These are phyloP conservation scores for Colletotrichum sp. DNA, from an alignment of 2,329 filamentous ascomycete species.

Conservation along the genomic window DNA sequence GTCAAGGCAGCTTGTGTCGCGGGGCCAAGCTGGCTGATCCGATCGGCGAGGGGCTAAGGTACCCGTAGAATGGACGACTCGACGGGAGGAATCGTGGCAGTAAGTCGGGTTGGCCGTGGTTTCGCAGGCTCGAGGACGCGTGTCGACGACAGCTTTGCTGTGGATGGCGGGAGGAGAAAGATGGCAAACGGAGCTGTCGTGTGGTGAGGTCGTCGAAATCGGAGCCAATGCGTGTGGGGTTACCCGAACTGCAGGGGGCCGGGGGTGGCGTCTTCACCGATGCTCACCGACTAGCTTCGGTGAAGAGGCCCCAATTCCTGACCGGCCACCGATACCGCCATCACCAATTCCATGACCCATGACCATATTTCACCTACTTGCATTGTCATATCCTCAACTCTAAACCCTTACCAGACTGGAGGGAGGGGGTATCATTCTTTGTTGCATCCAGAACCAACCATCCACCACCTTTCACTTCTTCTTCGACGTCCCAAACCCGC, in stretches of 20 bases:
- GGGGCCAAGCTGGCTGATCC: background rate
- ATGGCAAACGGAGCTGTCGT: background rate
- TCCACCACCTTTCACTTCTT: slow-evolving; percentile 38
- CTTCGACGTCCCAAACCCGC: slow-evolving; percentile 66
- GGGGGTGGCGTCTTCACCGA: background rate
- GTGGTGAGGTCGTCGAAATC: slow-evolving; percentile 6
- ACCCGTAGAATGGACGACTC: background rate
- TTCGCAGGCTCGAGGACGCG: background rate
- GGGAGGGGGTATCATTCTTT: slow-evolving; percentile 34
- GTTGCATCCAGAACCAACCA: slow-evolving; percentile 9
- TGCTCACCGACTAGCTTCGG: background rate
- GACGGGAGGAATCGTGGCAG: fast-evolving
- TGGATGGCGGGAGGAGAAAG: background rate
- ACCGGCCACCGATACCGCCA: background rate
- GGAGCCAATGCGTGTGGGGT: slow-evolving; percentile 18
- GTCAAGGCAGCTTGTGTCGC: background rate
- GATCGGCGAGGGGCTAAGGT: background rate
- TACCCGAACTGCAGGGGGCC: slow-evolving; percentile 4
- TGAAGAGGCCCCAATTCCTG: background rate
- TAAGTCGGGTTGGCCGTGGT: fast-evolving
- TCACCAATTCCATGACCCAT: background rate
- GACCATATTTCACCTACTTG: background rate
- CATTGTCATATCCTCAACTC: background rate
- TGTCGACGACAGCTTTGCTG: background rate
- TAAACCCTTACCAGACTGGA: background rate